Evolutionary conservation across 208 protist species (phyloP), one percentile per base, ranked within the genome.

Genomic region (Naegleria lovaniensis): DNA sequence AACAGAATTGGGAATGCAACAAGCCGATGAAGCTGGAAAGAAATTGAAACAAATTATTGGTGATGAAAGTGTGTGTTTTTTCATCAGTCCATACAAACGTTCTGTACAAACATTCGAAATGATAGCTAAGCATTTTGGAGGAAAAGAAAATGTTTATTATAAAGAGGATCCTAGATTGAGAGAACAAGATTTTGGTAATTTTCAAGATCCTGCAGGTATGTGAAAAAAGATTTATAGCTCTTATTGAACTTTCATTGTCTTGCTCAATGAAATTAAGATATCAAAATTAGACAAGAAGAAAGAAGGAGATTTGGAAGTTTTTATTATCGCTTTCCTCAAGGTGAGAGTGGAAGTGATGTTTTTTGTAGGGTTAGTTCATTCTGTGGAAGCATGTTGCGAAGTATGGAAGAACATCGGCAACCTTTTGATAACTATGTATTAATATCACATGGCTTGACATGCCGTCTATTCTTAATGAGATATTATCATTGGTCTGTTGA

Each of bases 31-130:
- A 92, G 97, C 96, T 85, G 97, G 96, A 55, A 88, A 92, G 43
- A 92, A 93, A 3, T 94, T 98, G 22, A 93, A 94, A 36, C 91
- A 93, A 11, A 95, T 97, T 75, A 93, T 97, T 25, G 93, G 94
- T 59, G 94, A 97, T 59, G 96, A 97, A 51, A 93, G 94, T 89
- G 41, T 96, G 1, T 95, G 96, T 92, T 95, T 98, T 33, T 98
- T 97, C 93, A 96, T 97, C 91, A 97, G 95, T 7, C 97, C 97
- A 0, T 98, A 97, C 92, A 79, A 91, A 5, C 95, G 97, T 59
- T 95, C 96, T 48, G 93, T 94, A 76, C 94, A 98, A 92, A 98
- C 97, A 16, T 91, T 97, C 43, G 93, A 94, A n/a, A 94, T 96
- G 89, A 95, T 97, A 29, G 43, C 90, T 48, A 91, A 52, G 76